Conservation (phyloP, 78 protist species). For the Dictyostelium firmibasis region DNA sequence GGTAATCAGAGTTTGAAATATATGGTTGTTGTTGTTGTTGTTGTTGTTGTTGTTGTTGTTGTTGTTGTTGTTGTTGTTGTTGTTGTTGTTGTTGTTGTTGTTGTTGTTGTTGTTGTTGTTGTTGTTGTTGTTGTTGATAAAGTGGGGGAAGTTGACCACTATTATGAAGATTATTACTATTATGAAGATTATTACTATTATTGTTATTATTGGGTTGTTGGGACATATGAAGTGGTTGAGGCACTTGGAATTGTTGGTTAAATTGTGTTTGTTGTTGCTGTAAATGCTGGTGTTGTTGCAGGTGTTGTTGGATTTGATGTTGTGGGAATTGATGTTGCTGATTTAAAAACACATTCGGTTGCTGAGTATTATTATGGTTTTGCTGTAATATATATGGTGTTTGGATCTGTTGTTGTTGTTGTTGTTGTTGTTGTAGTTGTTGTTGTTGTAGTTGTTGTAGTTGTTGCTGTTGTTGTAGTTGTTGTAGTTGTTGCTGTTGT, state of each 20-base stretch:
- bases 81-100: no score
- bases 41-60: no score
- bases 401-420: neutral
- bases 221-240: neutral
- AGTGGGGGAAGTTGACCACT: neutral
- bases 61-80: no score
- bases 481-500: neutral
- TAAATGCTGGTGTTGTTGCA: neutral
- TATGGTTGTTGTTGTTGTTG: neutral
- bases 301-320: neutral
- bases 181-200: neutral
- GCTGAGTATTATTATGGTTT: neutral
- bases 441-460: neutral
- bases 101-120: no score
- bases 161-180: no score
- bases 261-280: neutral
- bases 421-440: neutral
- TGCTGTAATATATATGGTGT: neutral
- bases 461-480: neutral
- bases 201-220: neutral
- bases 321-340: neutral
- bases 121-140: neutral
- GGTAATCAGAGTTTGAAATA: neutral
- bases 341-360: neutral
- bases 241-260: neutral